Percentiles rank a stretch among this genome's conserved stretches.
These are phyloP conservation scores for Lichtheimia ornata DNA, from an alignment of 371 early-diverging fungal species.

Conservation along the genomic window DNA sequence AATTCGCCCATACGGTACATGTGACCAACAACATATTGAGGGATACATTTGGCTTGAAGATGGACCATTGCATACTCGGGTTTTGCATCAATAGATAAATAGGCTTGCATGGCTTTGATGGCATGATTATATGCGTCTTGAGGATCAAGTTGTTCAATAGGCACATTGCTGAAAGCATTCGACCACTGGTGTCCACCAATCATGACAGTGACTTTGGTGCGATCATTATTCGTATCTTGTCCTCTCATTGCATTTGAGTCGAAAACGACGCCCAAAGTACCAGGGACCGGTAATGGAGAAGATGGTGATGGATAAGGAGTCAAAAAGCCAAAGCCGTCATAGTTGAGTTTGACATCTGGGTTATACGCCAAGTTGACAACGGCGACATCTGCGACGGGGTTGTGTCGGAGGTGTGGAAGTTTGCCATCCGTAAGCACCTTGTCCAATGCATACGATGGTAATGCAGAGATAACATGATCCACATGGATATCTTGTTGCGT, in stretches of 20 bases:
- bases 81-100: constrained; percentile 54
- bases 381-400: constrained; percentile 78
- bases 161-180: constrained; percentile 31
- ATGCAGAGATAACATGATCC: constrained; percentile 69
- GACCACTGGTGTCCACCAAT: constrained; percentile 85
- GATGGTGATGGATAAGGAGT: constrained; percentile 67
- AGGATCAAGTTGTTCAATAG: constrained; percentile 33
- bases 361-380: constrained; percentile 85
- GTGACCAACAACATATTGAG: constrained; percentile 89
- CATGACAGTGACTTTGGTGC: constrained; percentile 85
- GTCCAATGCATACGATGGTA: constrained; percentile 58
- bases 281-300: constrained; percentile 40
- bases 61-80: constrained; percentile 59
- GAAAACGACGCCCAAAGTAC: constrained; percentile 86
- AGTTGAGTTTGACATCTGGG: constrained; percentile 39
- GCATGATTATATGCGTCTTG: constrained; percentile 25
- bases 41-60: constrained; percentile 83
- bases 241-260: constrained; percentile 82
- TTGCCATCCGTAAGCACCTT: constrained; percentile 23
- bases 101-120: constrained; percentile 44
- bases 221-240: constrained; percentile 55
- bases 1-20: constrained; percentile 60
- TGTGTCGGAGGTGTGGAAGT: constrained; percentile 52
- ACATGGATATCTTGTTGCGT: constrained; percentile 28
- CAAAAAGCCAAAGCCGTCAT: constrained; percentile 90